Evolutionary conservation across 345 rosid genomes (phyloP).

Genomic region (Citrus australasica): DNA sequence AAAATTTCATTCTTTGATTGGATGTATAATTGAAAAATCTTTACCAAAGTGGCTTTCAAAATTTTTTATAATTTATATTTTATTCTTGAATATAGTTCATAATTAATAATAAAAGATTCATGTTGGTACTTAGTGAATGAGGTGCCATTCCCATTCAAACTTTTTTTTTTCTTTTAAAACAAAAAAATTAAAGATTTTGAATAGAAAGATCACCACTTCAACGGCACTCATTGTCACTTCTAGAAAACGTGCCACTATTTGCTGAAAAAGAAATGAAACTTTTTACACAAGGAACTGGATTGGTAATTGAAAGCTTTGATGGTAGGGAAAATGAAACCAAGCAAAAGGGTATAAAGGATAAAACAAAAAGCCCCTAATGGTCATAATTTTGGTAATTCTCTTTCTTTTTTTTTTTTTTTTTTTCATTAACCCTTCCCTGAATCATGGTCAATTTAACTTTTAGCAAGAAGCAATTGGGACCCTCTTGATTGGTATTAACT

Average conservation of each 20-base stretch:
- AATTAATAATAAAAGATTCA: too few relatives aligned
- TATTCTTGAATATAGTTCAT: too few relatives aligned
- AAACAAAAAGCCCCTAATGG: neutral
- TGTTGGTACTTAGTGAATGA: too few relatives aligned
- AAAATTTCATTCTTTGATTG: neutral
- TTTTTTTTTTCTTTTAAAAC: too few relatives aligned
- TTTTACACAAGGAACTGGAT: neutral
- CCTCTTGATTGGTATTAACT: neutral
- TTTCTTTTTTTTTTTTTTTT: too few relatives aligned
- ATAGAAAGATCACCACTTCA: neutral
- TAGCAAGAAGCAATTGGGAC: neutral
- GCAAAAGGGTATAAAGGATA: neutral
- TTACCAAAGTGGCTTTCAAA: too few relatives aligned
- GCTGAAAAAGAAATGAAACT: neutral
- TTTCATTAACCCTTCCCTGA: too few relatives aligned
- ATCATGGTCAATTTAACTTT: neutral
- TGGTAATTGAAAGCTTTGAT: neutral
- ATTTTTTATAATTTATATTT: too few relatives aligned
- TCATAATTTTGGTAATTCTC: neutral
- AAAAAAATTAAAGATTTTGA: too few relatives aligned
- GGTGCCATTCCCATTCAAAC: too few relatives aligned
- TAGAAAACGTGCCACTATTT: neutral
- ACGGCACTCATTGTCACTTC: neutral
- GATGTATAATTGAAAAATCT: neutral
- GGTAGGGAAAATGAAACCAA: neutral